These are phyloP conservation scores for Candida yuanshanica DNA, from an alignment of 805 yeast species.

Conservation along the genomic window DNA sequence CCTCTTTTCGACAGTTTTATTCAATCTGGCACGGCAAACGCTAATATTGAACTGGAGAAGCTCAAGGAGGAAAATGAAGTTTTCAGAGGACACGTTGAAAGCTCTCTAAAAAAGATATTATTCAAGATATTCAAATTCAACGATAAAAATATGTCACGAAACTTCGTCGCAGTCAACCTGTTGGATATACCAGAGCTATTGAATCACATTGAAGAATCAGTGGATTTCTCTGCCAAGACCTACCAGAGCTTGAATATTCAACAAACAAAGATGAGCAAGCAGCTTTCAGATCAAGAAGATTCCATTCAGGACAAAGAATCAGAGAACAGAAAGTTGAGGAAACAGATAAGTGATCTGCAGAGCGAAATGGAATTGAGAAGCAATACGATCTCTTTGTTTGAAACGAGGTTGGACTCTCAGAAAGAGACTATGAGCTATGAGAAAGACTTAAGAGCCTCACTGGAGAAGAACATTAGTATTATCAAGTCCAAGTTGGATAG, in stretches of 20 bases:
- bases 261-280: conserved; percentile 6
- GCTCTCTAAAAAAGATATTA: not conserved
- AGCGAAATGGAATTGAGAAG: not conserved
- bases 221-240: not conserved
- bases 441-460: not conserved
- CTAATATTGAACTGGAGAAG: not conserved
- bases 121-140: not conserved
- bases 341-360: not conserved
- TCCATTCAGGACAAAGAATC: not conserved
- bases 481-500: not conserved
- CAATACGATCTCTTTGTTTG: not conserved
- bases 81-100: not conserved
- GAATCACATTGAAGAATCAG: not conserved
- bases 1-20: conserved; percentile 3
- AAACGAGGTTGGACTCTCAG: not conserved
- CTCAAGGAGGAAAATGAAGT: not conserved
- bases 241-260: not conserved
- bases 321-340: not conserved
- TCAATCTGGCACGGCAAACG: not conserved
- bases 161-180: not conserved
- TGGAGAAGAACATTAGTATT: not conserved
- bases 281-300: conserved; percentile 2
- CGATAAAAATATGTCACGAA: not conserved
- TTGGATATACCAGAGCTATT: conserved; percentile 2
- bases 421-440: not conserved